These are phyloP conservation scores for Thalassiosira exigua DNA, from an alignment of 352 stramenopile species.

Conservation along the genomic window DNA sequence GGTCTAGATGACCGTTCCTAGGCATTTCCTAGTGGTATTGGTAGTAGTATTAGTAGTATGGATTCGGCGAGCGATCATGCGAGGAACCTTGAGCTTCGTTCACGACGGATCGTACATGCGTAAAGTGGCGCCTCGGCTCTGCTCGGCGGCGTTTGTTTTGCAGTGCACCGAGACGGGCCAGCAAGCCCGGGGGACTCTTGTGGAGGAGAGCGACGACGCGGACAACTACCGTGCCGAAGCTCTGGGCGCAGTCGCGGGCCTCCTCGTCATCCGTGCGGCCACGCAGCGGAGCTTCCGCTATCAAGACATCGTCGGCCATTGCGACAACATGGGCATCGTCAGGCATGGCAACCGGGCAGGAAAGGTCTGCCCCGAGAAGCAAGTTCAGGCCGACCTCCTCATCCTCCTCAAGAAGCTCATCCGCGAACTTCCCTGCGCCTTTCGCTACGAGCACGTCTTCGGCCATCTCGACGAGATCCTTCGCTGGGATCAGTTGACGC, in stretches of 20 bases:
- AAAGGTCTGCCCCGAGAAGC: conserved; percentile 14
- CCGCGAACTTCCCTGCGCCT: background rate
- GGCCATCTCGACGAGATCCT: conserved; percentile 22
- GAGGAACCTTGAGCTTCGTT: background rate
- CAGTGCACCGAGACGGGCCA: background rate
- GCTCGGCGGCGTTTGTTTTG: conserved; percentile 7
- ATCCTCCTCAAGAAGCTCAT: conserved; percentile 8
- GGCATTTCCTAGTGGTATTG: no score
- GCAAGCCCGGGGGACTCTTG: background rate
- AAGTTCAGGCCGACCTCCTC: conserved; percentile 32
- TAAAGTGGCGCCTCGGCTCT: background rate
- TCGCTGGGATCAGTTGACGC: background rate
- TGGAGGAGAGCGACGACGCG: background rate
- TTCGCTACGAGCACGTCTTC: conserved; percentile 17
- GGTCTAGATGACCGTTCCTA: no score
- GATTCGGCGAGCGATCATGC: background rate
- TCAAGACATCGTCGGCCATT: background rate
- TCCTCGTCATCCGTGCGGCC: conserved; percentile 11
- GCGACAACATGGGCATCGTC: conserved; percentile 15
- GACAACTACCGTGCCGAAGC: conserved; percentile 15
- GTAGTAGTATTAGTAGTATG: no score
- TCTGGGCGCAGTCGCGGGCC: conserved; percentile 3
- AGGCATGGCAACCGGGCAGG: conserved; percentile 25
- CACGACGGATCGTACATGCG: conserved; percentile 8
- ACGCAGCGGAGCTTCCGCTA: background rate